These are phyloP conservation scores for bread wheat (Triticum aestivum) DNA, from an alignment of 176 grass and related monocot genomes.

Conservation along the genomic window DNA sequence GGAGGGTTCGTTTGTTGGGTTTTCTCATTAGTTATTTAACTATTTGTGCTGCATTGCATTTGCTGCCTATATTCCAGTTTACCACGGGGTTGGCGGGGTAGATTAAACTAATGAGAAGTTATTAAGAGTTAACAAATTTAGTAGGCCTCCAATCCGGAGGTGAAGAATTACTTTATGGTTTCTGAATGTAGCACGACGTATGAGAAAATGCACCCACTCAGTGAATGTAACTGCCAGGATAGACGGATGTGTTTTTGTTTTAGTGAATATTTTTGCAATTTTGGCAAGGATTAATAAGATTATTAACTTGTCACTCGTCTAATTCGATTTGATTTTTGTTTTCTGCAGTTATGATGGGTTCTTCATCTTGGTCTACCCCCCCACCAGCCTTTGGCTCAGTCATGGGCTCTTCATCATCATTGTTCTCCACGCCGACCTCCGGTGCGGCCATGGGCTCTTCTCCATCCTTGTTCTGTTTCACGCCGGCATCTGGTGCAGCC, in stretches of 20 bases:
- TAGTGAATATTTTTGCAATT: not conserved
- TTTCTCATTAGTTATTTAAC: no score
- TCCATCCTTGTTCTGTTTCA: not conserved
- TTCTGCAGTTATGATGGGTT: slow-evolving; percentile 3
- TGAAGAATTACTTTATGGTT: not conserved
- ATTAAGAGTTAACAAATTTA: not conserved
- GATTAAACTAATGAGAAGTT: no score
- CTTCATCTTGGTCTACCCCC: not conserved
- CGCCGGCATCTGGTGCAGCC: not conserved
- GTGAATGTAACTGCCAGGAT: not conserved
- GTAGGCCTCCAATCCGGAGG: not conserved
- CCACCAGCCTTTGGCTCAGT: not conserved
- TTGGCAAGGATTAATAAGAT: not conserved
- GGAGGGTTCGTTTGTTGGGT: no score
- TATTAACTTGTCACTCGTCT: not conserved
- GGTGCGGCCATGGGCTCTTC: not conserved
- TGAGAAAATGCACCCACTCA: not conserved
- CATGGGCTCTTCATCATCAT: not conserved
- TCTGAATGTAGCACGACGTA: not conserved
- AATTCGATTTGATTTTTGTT: not conserved
- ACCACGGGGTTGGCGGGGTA: no score
- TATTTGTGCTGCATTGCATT: no score
- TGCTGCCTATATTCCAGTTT: no score
- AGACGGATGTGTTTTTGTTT: not conserved
- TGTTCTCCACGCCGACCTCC: not conserved